Base-by-base conservation (phyloP, 1,284 basidiomycete genomes). In the Cutaneotrichosporon dermatis region DNA sequence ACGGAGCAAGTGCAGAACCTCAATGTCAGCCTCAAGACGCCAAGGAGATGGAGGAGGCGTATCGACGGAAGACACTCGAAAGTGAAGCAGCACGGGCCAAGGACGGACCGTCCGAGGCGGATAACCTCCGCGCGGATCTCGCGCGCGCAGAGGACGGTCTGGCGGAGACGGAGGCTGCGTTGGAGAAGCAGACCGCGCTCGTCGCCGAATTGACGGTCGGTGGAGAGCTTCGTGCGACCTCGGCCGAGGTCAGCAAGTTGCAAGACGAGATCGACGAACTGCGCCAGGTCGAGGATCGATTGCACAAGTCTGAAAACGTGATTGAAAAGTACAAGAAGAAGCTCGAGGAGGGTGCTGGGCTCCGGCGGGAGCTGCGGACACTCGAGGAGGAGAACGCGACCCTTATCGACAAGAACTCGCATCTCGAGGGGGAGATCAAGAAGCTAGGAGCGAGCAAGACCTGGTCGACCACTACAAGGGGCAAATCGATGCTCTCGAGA, bases 271-370 rank as follows among this genome's bases (percentile, higher is more conserved):
- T 97, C 1, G 95, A 99, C 71, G 95, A 98, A 88, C 92, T 89
- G 68, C 87, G 88, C 25, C 92, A 96, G 77, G 87, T 90, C 4
- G 89, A 90, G 4, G 95, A 97, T 68, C 89, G 87, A 63, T 80
- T 93, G 39, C 88, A 91, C 70, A 97, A 95, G 81, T 89, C 88
- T 6, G 95, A 98, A 76, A 95, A 95, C 69, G 93, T 95, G 39
- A 92, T 97, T 83, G 93, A 98, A 77, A 99, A 98, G 77, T 96
- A 97, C 80, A 95, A 95, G 82, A 95, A 92, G 83, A 98, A 98
- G 79, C 83, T 98, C 4, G 95, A 98, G 69, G 95, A 97, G 74
- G 86, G 88, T 4, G 90, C 90, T 3, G 90, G 94, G 68, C 82
- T 95, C 43, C 86, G 91, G 33, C 85, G 92, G 63, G 86, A 88